Conservation (phyloP, 2,329 filamentous ascomycete species). For the Claviceps arundinis region DNA sequence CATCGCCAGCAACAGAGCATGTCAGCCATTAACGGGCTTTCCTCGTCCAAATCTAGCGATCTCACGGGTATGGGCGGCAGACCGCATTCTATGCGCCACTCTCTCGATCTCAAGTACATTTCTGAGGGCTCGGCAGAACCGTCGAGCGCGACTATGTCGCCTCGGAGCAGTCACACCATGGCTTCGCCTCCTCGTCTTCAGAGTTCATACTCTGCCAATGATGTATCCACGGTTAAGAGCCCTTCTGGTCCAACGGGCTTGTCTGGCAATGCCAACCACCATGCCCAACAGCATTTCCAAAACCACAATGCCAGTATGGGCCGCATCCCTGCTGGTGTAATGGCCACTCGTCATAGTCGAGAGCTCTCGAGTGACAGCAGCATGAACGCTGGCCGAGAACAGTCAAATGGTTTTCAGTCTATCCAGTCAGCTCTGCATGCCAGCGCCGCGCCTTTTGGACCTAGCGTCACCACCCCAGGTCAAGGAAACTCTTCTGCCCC, state of each 20-base stretch:
- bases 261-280: slow-evolving; percentile 38
- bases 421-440: slow-evolving; percentile 66
- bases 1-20: slow-evolving; percentile 54
- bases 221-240: slow-evolving; percentile 75
- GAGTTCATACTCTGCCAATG: slow-evolving; percentile 80
- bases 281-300: slow-evolving; percentile 52
- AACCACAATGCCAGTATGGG: slow-evolving; percentile 75
- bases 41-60: slow-evolving; percentile 30
- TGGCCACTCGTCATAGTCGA: slow-evolving; percentile 57
- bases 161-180: slow-evolving; percentile 36
- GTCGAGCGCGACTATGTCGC: slow-evolving; percentile 26
- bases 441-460: slow-evolving; percentile 67
- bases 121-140: slow-evolving; percentile 30
- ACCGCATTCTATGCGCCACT: slow-evolving; percentile 40
- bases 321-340: slow-evolving; percentile 55
- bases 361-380: slow-evolving; percentile 47
- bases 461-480: slow-evolving; percentile 27
- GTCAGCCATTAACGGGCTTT: slow-evolving; percentile 31
- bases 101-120: slow-evolving; percentile 41
- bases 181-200: slow-evolving; percentile 62
- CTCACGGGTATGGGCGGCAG: slow-evolving; percentile 33
- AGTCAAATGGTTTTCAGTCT: slow-evolving; percentile 38
- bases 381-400: slow-evolving; percentile 27
- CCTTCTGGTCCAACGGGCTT: slow-evolving; percentile 34
- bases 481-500: slow-evolving; percentile 14